Percentiles rank a stretch among this genome's conserved stretches.
phyloP scores from a whole-genome alignment of 2,329 filamentous ascomycete genomes.

The Sporothrix curviconia region DNA sequence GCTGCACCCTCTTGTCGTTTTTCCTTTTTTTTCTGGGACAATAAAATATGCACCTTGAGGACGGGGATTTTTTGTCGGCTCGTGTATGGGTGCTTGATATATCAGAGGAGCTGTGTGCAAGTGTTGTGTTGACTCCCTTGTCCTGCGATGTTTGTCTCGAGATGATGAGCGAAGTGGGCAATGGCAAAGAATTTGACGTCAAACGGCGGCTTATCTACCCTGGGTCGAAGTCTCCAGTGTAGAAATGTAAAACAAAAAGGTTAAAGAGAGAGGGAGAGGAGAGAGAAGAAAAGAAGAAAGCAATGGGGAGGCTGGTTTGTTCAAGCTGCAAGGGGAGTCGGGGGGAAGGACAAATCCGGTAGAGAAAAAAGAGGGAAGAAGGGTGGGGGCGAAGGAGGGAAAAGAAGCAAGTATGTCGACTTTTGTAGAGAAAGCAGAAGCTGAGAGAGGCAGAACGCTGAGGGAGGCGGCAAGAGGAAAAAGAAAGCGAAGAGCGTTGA shows the following conservation, averaged over 20 bases:
- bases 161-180: background rate
- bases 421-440: too few species aligned
- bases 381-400: slow-evolving; percentile 1
- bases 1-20: background rate
- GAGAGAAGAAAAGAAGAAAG: background rate
- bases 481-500: slow-evolving; percentile 24
- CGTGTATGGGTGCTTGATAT: background rate
- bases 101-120: background rate
- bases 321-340: background rate
- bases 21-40: background rate
- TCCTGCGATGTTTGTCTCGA: slow-evolving; percentile 2
- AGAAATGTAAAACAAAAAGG: background rate
- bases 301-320: background rate
- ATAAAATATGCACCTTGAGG: background rate
- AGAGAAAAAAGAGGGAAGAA: slow-evolving; percentile 24
- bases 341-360: background rate
- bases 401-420: too few species aligned
- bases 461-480: slow-evolving; percentile 24
- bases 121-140: too few species aligned
- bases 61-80: background rate
- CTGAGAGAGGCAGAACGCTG: background rate
- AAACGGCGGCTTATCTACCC: slow-evolving; percentile 9
- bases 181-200: slow-evolving; percentile 10
- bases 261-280: background rate
- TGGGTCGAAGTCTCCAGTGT: background rate